Percentiles rank a stretch among this genome's conserved stretches.
These are phyloP conservation scores for Fistulifera solaris DNA, from an alignment of 108 stramenopile species.

Conservation along the genomic window DNA sequence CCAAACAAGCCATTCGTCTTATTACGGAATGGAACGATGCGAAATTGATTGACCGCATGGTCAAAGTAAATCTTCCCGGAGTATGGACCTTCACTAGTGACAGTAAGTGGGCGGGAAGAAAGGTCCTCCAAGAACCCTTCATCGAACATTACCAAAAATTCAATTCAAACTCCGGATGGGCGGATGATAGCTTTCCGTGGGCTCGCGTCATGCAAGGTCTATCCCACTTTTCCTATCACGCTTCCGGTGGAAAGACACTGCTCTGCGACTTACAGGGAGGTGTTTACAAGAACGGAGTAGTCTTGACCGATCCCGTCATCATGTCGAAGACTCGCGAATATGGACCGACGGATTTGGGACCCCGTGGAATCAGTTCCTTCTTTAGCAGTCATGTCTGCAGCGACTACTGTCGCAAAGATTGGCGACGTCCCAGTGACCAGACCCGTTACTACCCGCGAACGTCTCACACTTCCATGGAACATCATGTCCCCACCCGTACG, in stretches of 20 bases:
- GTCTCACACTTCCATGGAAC: conserved; percentile 14
- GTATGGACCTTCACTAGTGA: conserved; percentile 21
- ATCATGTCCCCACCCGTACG: conserved; percentile 8
- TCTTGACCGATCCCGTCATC: conserved; percentile 40
- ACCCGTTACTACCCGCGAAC: conserved; percentile 12
- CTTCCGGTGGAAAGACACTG: conserved; percentile 23
- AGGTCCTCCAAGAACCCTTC: conserved; percentile 28
- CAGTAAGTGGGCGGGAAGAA: conserved; percentile 15
- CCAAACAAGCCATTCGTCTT: conserved; percentile 18
- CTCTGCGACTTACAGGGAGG: conserved; percentile 54
- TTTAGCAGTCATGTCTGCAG: conserved; percentile 33
- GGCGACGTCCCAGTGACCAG: conserved; percentile 20
- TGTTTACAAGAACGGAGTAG: conserved; percentile 22
- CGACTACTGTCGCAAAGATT: conserved; percentile 28
- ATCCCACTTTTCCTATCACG: conserved; percentile 36
- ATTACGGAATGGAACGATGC: conserved; percentile 28
- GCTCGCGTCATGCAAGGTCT: conserved; percentile 39
- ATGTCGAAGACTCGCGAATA: conserved; percentile 18
- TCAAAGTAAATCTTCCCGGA: conserved; percentile 27
- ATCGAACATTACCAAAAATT: conserved; percentile 43
- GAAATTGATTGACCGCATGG: conserved; percentile 19
- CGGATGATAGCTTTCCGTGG: conserved; percentile 22
- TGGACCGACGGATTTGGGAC: conserved; percentile 37
- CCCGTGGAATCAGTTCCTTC: conserved; percentile 27
- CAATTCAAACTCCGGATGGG: conserved; percentile 44